Conservation (phyloP, 768 basidiomycete species). For the Guyanaporus albipodus region DNA sequence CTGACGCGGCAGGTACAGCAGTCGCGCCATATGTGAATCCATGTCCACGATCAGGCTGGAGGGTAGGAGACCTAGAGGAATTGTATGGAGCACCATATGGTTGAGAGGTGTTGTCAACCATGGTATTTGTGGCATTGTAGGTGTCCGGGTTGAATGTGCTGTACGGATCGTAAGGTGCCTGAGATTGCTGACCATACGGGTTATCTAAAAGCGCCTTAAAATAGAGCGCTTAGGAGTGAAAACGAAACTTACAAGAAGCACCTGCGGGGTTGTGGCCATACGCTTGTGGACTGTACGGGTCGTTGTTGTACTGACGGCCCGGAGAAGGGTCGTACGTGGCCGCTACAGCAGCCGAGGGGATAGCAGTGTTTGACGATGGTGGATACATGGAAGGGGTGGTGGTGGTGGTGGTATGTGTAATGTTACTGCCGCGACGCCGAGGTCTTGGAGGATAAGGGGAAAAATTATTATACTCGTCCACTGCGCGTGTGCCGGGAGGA, state of each 20-base stretch:
- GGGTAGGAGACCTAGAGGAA: slow-evolving; percentile 13
- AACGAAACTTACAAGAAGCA: slow-evolving; percentile 47
- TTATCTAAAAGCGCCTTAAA: slow-evolving; percentile 42
- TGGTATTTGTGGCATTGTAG: slow-evolving; percentile 35
- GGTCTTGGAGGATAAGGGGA: slow-evolving; percentile 44
- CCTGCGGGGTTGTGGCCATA: slow-evolving; percentile 56
- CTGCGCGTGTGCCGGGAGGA: slow-evolving; percentile 58
- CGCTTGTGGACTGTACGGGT: slow-evolving; percentile 28
- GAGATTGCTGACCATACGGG: slow-evolving; percentile 47
- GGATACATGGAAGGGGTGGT: slow-evolving; percentile 38
- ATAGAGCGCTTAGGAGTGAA: not conserved
- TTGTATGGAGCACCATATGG: slow-evolving; percentile 15
- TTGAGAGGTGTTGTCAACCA: slow-evolving; percentile 13
- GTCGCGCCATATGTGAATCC: slow-evolving; percentile 54
- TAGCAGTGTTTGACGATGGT: slow-evolving; percentile 28
- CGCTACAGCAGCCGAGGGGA: slow-evolving; percentile 4
- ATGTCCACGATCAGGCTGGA: slow-evolving; percentile 47
- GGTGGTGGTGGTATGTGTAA: slow-evolving; percentile 38
- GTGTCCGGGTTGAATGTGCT: slow-evolving; percentile 36
- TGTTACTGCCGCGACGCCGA: slow-evolving; percentile 37
- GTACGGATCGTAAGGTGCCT: slow-evolving; percentile 51
- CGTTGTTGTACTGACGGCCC: slow-evolving; percentile 22
- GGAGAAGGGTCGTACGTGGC: slow-evolving; percentile 20
- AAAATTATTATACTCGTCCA: slow-evolving; percentile 69
- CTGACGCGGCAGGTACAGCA: slow-evolving; percentile 40